Conservation (phyloP, 306 rosid species). For the Rosa rugosa region DNA sequence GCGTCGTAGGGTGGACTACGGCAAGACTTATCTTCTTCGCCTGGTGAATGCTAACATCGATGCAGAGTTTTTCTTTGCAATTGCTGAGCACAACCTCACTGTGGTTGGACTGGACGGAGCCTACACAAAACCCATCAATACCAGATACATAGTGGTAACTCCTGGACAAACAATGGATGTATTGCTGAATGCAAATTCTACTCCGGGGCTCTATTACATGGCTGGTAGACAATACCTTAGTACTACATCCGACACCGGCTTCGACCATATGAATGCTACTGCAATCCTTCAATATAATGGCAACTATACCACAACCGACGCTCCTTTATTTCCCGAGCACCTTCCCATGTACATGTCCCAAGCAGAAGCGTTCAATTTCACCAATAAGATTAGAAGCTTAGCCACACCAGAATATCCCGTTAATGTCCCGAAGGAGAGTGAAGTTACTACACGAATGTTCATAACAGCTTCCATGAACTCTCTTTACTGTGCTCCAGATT, state of each 20-base stretch:
- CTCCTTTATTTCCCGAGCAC: neutral
- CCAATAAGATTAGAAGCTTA: neutral
- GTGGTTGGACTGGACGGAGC: neutral
- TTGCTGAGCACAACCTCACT: neutral
- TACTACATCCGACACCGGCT: neutral
- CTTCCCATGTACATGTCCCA: neutral
- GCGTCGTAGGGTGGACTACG: neutral
- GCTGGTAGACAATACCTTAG: neutral
- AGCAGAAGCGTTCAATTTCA: neutral
- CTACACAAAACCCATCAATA: neutral
- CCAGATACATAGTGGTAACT: neutral
- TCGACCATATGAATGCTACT: neutral
- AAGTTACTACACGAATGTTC: neutral
- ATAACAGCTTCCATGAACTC: neutral
- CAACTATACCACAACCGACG: neutral
- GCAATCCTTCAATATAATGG: neutral
- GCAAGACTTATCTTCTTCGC: neutral
- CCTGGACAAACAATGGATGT: neutral
- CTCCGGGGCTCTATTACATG: neutral
- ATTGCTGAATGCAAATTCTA: neutral
- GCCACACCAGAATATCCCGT: neutral
- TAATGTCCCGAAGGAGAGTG: neutral
- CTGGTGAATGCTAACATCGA: neutral
- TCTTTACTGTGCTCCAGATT: neutral
- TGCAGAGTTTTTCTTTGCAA: slow-evolving; percentile 1